Base-by-base conservation (phyloP, 225 moss, liverwort and hornwort genomes). In the Marchantia polymorpha region DNA sequence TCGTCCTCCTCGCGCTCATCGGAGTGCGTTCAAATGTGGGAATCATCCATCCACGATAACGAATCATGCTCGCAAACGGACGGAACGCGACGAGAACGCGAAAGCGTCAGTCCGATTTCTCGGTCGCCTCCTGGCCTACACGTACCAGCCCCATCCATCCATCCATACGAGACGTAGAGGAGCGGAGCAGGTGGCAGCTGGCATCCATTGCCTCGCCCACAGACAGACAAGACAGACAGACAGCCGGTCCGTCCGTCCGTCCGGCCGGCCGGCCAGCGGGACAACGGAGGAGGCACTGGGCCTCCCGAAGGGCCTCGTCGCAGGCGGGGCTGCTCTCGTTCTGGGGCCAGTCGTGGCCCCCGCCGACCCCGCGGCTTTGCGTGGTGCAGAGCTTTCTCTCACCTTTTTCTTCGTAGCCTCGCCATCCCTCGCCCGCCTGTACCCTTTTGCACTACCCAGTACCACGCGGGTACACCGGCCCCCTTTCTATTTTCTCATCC, bases 291-390 rank as follows among this genome's bases (percentile, higher is more conserved):
- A 5, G 39, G 30, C 8, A 30, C n/a, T 66, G 66, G 12, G 15
- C 29, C 66, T 5, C 25, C 7, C 66, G 7, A 25, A 12, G n/a
- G 9, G 39, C 69, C 12, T 14, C 11, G 47, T 69, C 69, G 16
- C n/a, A n/a, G n/a, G 39, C 69, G 69, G 69, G 69, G 12, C 47
- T 48, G 46, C 20, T 69, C 39, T 26, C 20, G 31, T 17, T 65
- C 15, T 23, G 30, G 30, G 25, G 39, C 47, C 69, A 69, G 69
- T 69, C 69, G 69, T 69, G 69, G 69, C 39, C 31, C 69, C 69
- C 10, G 69, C 69, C 46, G 19, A 69, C 69, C 69, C 64, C 23
- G 69, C 69, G 69, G 13, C 69, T 69, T 69, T 69, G 64, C 64
- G 26, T 69, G 69, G 69, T 69, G 11, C 69, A 46, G 69, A 26